phyloP scores from a whole-genome alignment of 768 basidiomycete species.

The Clavaria fumosa region DNA sequence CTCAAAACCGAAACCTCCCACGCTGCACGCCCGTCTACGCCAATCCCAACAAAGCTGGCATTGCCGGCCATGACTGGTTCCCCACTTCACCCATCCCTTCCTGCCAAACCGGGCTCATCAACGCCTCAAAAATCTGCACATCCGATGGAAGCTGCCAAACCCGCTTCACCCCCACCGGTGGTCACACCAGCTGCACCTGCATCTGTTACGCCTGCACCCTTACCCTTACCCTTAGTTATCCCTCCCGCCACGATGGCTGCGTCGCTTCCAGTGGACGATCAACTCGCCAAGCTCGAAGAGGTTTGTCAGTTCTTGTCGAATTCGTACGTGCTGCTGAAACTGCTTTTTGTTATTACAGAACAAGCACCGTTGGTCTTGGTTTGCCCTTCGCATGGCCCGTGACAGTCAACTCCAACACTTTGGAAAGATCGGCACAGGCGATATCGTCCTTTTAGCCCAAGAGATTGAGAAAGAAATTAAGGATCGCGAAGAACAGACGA shows the following conservation, averaged over 20 bases:
- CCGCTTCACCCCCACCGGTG: constrained; percentile 4
- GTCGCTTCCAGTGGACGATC: constrained; percentile 5
- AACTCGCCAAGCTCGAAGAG: constrained; percentile 10
- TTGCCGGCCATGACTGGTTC: constrained; percentile 20
- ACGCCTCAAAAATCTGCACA: neutral
- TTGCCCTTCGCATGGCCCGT: constrained; percentile 62
- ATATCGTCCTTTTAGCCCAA: constrained; percentile 37
- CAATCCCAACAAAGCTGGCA: constrained; percentile 15
- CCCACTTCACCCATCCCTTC: constrained; percentile 52
- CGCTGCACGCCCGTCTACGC: constrained; percentile 12
- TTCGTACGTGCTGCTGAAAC: too few relatives aligned
- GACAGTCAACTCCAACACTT: constrained; percentile 64
- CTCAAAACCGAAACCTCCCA: constrained; percentile 4
- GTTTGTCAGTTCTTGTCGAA: constrained; percentile 4
- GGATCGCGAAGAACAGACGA: too few relatives aligned
- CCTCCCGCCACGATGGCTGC: neutral
- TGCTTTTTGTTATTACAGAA: too few relatives aligned
- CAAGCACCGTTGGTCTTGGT: constrained; percentile 68
- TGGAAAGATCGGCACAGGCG: constrained; percentile 68
- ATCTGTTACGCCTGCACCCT: too few relatives aligned
- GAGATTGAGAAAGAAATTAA: constrained; percentile 36
- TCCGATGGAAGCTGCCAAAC: neutral
- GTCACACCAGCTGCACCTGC: too few relatives aligned
- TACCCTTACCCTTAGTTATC: too few relatives aligned
- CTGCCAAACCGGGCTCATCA: constrained; percentile 45